Evolutionary conservation across 2,329 filamentous ascomycete species (phyloP), one percentile per base, ranked within the genome.

Genomic region (Fusarium nisikadoi): DNA sequence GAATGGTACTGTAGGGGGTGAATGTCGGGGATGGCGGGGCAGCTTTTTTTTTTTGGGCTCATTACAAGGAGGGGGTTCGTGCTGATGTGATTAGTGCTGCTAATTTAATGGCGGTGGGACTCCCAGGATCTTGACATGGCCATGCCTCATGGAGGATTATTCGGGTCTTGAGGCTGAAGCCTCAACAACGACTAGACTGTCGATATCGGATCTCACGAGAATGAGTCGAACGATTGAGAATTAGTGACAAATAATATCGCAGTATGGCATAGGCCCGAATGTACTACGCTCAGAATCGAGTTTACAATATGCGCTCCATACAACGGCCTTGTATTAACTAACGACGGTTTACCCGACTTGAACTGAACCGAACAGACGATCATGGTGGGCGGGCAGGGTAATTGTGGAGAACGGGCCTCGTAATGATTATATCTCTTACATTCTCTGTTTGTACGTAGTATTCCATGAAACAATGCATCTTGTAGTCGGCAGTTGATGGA

Each of bases 1-100:
- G 27, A 8, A 27, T 27, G 27, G 27, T 27, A 27, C 27, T 27
- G 59, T 33, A 54, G 39, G 64, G 62, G 42, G 45, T 13, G 23
- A 33, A 39, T 33, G 61, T n/a, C 29, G 54, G 41, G 58, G 64
- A 71, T 68, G 70, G 70, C 70, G 70, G 71, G 71, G 71, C 71
- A 74, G 45, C 27, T 45, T 45, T 58, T 71, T 63, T 63, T 50
- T 52, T 57, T 19, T 47, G 19, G 68, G 61, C 38, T 38, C 42
- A 39, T 23, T 46, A 17, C 45, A 38, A 25, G 52, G 58, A 52
- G 57, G 45, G 63, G 62, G 68, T 31, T 65, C 38, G 36, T 47
- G 50, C 56, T 70, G 66, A 64, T 63, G 65, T 52, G 65, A 54
- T 67, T 52, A 50, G 49, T 52, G 64, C 46, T 67, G 63, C 57